Evolutionary conservation across 805 yeast species (phyloP), one percentile per base, ranked within the genome.

Genomic region (Gaillardinia entomophila): DNA sequence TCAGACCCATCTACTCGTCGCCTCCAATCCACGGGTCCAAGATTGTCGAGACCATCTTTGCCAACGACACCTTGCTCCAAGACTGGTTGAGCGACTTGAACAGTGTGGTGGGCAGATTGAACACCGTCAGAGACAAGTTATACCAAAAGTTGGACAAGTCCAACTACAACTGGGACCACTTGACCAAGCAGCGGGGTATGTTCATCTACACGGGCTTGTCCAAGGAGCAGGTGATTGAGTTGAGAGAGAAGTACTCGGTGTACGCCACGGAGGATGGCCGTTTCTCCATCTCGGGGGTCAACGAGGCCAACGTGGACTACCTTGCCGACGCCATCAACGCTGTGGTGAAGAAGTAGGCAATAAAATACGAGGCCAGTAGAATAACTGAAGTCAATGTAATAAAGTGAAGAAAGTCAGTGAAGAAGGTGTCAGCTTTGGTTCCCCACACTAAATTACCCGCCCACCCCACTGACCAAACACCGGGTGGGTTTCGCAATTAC

Each of bases 11-110:
- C 51, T 83, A 85, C 66, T 87, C 96, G 4, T 86, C 92, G 43
- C 97, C 97, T 22, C 96, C 97, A 34, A 82, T 86, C 38, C 90
- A 88, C 60, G 97, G 98, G 12, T 83, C 96, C 14, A 80, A 87
- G 51, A 75, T 90, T 36, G 98, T 88, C 15, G 83, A 83, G 54
- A 67, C 76, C 49, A 82, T 90, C 31, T 71, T 90, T 35, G 70
- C 75, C 35, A 67, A 77, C 43, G 68, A 75, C 37, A 62, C 61
- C 15, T 72, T 89, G 36, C 75, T 74, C 57, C 41, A 54, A 8
- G 81, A 80, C 53, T 90, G 98, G 98, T 76, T 80, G 47, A 48
- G 61, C 26, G 96, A 90, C 57, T 89, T 90, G 49, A 67, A 73
- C 53, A 58, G 62, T 17, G 92, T 90, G 81, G 82, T 87, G 29